A percentile compares a stretch with the other conserved stretches of the same genome.
phyloP scores from a whole-genome alignment of 768 basidiomycete species.

The Cantharellus cinnabarinus region DNA sequence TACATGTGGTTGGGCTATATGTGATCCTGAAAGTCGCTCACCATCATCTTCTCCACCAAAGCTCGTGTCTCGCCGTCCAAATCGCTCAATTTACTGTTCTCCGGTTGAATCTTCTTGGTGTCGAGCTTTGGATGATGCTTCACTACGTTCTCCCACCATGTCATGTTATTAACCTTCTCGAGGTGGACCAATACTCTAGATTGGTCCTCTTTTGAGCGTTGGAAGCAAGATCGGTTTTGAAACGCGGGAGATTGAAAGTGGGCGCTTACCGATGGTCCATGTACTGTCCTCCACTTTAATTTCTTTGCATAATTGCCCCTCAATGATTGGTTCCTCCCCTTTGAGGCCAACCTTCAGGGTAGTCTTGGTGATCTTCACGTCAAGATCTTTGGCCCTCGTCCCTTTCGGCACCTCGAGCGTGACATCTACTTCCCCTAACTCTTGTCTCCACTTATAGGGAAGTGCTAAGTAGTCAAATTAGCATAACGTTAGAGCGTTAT shows the following conservation, averaged over 20 bases:
- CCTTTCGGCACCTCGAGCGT: conserved; percentile 70
- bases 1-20: not conserved
- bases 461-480: conserved; percentile 30
- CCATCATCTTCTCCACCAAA: conserved; percentile 99
- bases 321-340: conserved; percentile 63
- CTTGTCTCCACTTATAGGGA: conserved; percentile 84
- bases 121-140: conserved; percentile 94
- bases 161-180: conserved; percentile 69
- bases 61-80: conserved; percentile 88
- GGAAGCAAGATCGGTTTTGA: not conserved
- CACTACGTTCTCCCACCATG: conserved; percentile 97
- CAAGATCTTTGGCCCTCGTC: conserved; percentile 59
- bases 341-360: conserved; percentile 70
- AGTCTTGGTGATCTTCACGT: conserved; percentile 58
- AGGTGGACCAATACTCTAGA: conserved; percentile 52
- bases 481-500: not conserved
- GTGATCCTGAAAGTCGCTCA: conserved; percentile 21
- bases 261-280: conserved; percentile 69
- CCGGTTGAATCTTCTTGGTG: conserved; percentile 85
- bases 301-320: conserved; percentile 82
- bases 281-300: conserved; percentile 94
- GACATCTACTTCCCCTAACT: conserved; percentile 72
- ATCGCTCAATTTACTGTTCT: conserved; percentile 89
- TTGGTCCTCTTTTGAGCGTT: conserved; percentile 43
- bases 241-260: conserved; percentile 1